Evolutionary conservation across 148 eudicot species (phyloP), one percentile per base, ranked within the genome.

Genomic region (Mesembryanthemum crystallinum): DNA sequence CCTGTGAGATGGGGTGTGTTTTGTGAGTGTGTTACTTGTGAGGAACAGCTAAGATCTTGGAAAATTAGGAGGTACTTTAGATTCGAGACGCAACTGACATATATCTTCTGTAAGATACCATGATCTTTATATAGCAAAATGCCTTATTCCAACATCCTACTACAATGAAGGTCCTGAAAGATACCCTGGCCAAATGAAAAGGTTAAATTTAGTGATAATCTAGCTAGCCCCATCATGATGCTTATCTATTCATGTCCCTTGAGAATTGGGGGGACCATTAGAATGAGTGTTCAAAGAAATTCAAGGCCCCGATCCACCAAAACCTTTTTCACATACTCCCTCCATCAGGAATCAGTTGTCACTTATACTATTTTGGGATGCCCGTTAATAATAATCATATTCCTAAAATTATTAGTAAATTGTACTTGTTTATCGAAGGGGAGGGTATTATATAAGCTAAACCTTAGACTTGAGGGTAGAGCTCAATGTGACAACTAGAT

Each of bases 41-140:
- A 65, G 35, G 60, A 80, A 81, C 80, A 81, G 84, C 81, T 77
- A 77, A 81, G 64, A 73, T 67, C 71, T 73, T 77, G 47, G 63
- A 67, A 77, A 69, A 60, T 64, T 69, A 29, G 29, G 42, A 52
- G 47, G 20, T 27, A 42, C 52, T 81, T 67, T n/a, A 72, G 77
- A 81, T 81, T 73, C 66, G 28, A 71, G 32, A 54, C 64, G 76
- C 45, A 61, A 67, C 77, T 81, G 77, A 77, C 77, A 77, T 60
- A 81, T 65, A 76, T 76, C 66, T 81, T 81, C 64, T 65, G 73
- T 75, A 70, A 54, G 68, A 76, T 75, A 71, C 76, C 74, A 47
- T 58, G 37, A 51, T 58, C 58, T 35, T 73, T 74, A 14, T 64
- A 17, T 21, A 43, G 21, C 33, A 28, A 28, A 20, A 59, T 68